Conservation (phyloP, 768 basidiomycete species). For the Antrodiella citrinella region DNA sequence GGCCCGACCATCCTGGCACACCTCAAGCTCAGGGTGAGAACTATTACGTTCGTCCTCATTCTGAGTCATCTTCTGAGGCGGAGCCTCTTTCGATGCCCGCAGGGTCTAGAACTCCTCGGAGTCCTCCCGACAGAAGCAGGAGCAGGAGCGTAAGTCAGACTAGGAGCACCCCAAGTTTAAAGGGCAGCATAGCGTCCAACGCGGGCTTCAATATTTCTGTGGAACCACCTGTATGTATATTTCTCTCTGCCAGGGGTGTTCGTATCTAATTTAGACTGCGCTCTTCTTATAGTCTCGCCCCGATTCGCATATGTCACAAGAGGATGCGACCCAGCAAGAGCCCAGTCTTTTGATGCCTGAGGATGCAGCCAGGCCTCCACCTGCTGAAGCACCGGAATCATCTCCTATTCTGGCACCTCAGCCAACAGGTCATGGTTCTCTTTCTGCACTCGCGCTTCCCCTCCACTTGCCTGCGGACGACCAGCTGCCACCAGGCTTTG, state of each 20-base stretch:
- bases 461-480: slow-evolving; percentile 21
- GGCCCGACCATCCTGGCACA: not conserved
- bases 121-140: not conserved
- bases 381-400: slow-evolving; percentile 8
- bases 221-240: slow-evolving; percentile 20
- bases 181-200: slow-evolving; percentile 7
- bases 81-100: not conserved
- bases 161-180: slow-evolving; percentile 1
- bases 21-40: not conserved
- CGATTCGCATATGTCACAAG: slow-evolving; percentile 27
- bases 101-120: not conserved
- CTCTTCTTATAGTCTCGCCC: slow-evolving; percentile 26
- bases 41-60: slow-evolving; percentile 3
- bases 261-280: not conserved
- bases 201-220: slow-evolving; percentile 7
- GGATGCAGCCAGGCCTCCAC: slow-evolving; percentile 31
- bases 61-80: slow-evolving; percentile 1
- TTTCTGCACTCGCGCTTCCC: slow-evolving; percentile 6
- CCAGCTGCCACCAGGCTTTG: slow-evolving; percentile 30
- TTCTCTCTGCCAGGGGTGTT: not conserved
- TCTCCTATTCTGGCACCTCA: slow-evolving; percentile 3
- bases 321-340: slow-evolving; percentile 13
- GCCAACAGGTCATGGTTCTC: not conserved
- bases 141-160: too few relatives aligned
- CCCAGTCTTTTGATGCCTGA: slow-evolving; percentile 30